Conservation (phyloP, 495 filamentous ascomycete species). For the Penicillium subrubescens region DNA sequence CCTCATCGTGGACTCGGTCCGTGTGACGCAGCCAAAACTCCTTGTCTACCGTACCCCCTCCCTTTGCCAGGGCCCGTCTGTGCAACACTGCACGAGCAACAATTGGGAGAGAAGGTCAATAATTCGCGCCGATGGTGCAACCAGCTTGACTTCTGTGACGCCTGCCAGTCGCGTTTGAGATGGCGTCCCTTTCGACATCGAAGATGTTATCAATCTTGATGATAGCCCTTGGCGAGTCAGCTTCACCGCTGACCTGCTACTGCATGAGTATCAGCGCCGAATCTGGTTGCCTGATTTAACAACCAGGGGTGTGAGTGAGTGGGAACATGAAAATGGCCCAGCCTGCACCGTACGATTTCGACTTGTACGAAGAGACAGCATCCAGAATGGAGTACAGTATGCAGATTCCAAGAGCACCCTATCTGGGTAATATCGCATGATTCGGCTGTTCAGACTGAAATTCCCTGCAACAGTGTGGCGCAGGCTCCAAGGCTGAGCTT, state of each 20-base stretch:
- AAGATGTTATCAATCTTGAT: background rate
- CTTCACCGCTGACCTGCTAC: background rate
- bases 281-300: background rate
- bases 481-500: constrained; percentile 13
- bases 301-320: background rate
- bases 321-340: background rate
- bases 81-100: constrained; percentile 12
- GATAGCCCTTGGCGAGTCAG: background rate
- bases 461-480: constrained; percentile 11
- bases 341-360: constrained; percentile 2
- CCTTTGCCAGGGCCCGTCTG: constrained; percentile 3
- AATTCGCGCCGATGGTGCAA: constrained; percentile 18
- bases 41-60: constrained; percentile 1
- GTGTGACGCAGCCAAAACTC: background rate
- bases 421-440: constrained; percentile 11
- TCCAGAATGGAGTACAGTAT: background rate
- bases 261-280: background rate
- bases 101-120: background rate
- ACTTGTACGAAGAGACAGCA: background rate
- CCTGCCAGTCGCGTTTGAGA: constrained; percentile 6
- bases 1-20: background rate
- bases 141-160: background rate
- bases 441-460: constrained; percentile 1
- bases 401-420: background rate
- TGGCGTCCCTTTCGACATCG: constrained; percentile 9